phyloP scores from a whole-genome alignment of 164 flowering plant genomes.

The Kingdonia uniflora region DNA sequence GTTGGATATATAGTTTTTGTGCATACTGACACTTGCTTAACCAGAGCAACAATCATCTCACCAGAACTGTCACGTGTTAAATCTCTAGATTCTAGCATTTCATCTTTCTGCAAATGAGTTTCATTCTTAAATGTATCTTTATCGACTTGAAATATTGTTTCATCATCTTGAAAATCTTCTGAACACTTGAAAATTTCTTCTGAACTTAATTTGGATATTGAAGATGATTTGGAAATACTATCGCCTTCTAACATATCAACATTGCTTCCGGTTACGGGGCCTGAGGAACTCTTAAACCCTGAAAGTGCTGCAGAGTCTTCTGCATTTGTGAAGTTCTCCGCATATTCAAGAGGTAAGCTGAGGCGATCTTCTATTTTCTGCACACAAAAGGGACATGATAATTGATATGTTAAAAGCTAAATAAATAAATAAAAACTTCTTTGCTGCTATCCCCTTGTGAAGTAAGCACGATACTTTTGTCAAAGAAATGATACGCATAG shows the following conservation, averaged over 20 bases:
- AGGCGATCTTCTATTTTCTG: conserved; percentile 18
- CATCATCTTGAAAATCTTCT: conserved; percentile 12
- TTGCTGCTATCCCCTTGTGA: background rate
- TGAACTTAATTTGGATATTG: conserved; percentile 13
- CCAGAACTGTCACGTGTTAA: background rate
- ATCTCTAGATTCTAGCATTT: conserved; percentile 3
- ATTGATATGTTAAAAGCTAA: background rate
- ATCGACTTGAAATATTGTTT: conserved; percentile 3
- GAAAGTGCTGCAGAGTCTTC: conserved; percentile 11
- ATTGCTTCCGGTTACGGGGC: conserved; percentile 10
- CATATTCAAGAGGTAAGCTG: conserved; percentile 9
- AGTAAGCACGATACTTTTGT: too few relatives aligned
- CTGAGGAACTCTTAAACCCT: background rate
- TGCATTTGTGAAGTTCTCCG: conserved; percentile 2
- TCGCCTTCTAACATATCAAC: conserved; percentile 21
- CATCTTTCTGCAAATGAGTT: conserved; percentile 10
- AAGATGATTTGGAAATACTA: conserved; percentile 25
- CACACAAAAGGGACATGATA: conserved; percentile 1
- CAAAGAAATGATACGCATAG: background rate
- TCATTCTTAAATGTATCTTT: conserved; percentile 7
- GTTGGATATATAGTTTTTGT: too few relatives aligned
- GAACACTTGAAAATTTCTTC: conserved; percentile 16
- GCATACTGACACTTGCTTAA: conserved; percentile 2
- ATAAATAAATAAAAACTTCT: background rate
- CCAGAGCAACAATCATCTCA: background rate